A percentile compares a stretch with the other conserved stretches of the same genome.
These are phyloP conservation scores for Psilocybe sp. DNA, from an alignment of 768 basidiomycete species.

Conservation along the genomic window DNA sequence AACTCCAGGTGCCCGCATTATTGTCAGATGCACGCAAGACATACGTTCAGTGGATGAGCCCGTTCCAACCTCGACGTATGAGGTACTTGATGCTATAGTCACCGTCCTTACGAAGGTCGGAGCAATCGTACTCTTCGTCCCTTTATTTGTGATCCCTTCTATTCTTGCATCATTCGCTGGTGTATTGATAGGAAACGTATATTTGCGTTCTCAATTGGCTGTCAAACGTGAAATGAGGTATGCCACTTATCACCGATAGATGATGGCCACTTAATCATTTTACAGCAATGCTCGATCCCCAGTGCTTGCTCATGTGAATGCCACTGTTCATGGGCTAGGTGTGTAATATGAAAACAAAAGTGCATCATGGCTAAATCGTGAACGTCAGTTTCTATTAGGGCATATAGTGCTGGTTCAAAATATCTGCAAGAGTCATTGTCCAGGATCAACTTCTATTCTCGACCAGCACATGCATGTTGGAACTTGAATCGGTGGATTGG, in stretches of 20 bases:
- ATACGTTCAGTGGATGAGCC: conserved; percentile 53
- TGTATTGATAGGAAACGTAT: conserved; percentile 37
- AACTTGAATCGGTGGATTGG: conserved; percentile 45
- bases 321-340: conserved; percentile 52
- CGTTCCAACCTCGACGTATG: conserved; percentile 24
- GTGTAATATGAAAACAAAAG: conserved; percentile 8
- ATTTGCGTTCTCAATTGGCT: conserved; percentile 42
- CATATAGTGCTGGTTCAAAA: conserved; percentile 55
- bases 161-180: conserved; percentile 39
- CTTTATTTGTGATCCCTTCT: conserved; percentile 43
- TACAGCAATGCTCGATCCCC: conserved; percentile 23
- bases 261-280: background rate
- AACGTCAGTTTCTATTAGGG: conserved; percentile 50
- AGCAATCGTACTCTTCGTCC: conserved; percentile 40
- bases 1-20: conserved; percentile 49
- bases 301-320: conserved; percentile 43
- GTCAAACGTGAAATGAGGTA: conserved; percentile 45
- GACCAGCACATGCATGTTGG: conserved; percentile 45
- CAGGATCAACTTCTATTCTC: conserved; percentile 52
- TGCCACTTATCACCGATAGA: conserved; percentile 22
- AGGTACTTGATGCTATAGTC: conserved; percentile 22
- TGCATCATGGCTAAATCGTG: background rate
- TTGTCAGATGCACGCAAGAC: conserved; percentile 66
- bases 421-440: conserved; percentile 44
- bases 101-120: conserved; percentile 40